Evolutionary conservation across 1,284 basidiomycete species (phyloP), one percentile per base, ranked within the genome.

Genomic region (Irpex rosettiformis): DNA sequence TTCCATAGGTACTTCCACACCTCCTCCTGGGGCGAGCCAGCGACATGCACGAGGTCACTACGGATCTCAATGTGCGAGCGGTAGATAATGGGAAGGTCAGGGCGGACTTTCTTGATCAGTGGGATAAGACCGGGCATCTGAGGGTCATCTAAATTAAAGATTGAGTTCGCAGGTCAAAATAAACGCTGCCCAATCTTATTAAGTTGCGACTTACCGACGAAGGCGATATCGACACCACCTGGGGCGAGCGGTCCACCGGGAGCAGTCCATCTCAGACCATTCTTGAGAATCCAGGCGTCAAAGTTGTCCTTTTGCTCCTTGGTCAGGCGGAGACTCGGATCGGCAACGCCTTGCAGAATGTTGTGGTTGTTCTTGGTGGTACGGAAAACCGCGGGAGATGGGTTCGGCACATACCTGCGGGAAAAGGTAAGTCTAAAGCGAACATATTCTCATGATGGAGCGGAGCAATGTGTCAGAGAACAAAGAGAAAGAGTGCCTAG

Each of bases 301-400:
- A 94, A 94, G 67, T 82, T 81, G 60, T 85, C 85, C 74, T 92
- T 90, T 53, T 86, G 84, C 57, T 86, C 85, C 63, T 88, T 79
- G 1, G 84, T 88, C 47, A 94, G 79, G 59, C 91, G 88, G 33
- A 91, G 79, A 61, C 82, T 83, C 13, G 88, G 84, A 13, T 84
- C 74, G 2, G 91, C 88, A 47, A 95, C 93, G 59, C 93, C 93
- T 82, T 92, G 90, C 18, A 93, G 76, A 71, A 91, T 91, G 73
- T 92, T 92, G 82, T 92, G 90, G 78, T 93, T 94, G 86, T 93
- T 91, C 80, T 94, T 94, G 61, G 92, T 94, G 61, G 89, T 93
- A 63, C 92, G 84, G 82, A 94, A 94, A 37, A 94, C 90, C 62
- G 82, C 83, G 4, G 93, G 92, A 37, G 87, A 88, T 60, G 93